A percentile compares a stretch with the other conserved stretches of the same genome.
phyloP scores from a whole-genome alignment of 441 rosid species.

The Gossypium lobatum region DNA sequence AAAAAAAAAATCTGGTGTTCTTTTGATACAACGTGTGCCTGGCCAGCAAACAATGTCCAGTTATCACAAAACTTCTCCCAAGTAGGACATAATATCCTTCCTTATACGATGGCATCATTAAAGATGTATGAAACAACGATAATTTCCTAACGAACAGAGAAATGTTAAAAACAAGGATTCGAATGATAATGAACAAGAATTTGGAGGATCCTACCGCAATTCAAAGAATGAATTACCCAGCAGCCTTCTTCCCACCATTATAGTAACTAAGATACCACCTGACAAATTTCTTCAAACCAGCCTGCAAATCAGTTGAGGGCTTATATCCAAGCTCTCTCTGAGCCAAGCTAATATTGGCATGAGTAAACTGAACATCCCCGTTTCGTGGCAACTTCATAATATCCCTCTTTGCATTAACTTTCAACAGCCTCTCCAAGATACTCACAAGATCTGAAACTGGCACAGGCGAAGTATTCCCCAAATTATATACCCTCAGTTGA shows the following conservation, averaged over 20 bases:
- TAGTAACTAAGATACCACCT: constrained; percentile 86
- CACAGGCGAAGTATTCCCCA: constrained; percentile 95
- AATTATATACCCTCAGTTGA: constrained; percentile 80
- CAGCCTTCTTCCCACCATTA: constrained; percentile 56
- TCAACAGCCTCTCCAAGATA: constrained; percentile 76
- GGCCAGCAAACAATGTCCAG: constrained; percentile 31
- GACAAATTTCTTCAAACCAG: constrained; percentile 92
- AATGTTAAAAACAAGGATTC: constrained; percentile 44
- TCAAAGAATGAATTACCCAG: constrained; percentile 38
- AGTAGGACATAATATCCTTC: constrained; percentile 26
- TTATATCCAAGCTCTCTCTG: constrained; percentile 76
- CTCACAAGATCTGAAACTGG: constrained; percentile 80
- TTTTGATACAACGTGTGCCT: constrained; percentile 29
- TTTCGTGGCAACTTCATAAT: constrained; percentile 78
- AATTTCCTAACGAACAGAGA: constrained; percentile 28
- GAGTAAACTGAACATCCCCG: constrained; percentile 91
- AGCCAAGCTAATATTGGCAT: constrained; percentile 90
- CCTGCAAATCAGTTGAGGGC: constrained; percentile 83
- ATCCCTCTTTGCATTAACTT: constrained; percentile 79
- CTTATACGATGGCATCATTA: constrained; percentile 29
- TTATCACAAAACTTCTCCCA: constrained; percentile 37
- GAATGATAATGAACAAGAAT: constrained; percentile 49
- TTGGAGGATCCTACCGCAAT: constrained; percentile 29
- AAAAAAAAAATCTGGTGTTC: constrained; percentile 25
- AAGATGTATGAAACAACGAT: constrained; percentile 27